Percentiles rank a stretch among this genome's conserved stretches.
Evolutionary conservation across 2,329 filamentous ascomycete species (phyloP).

Genomic region (Colletotrichum karsti): DNA sequence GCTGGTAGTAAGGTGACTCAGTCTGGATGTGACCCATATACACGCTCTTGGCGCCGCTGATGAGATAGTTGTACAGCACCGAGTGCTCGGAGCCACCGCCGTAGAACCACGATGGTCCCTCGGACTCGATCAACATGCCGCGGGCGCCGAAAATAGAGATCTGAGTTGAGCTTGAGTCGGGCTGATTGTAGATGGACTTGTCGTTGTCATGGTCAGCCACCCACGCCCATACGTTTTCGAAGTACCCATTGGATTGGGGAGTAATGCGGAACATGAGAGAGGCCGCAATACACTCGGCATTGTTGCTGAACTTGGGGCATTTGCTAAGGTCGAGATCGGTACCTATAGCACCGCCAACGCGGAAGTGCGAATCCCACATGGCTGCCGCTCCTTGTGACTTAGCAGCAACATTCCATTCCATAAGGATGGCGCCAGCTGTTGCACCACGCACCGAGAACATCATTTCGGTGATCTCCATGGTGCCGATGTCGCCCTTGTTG

Average conservation of each 20-base stretch:
- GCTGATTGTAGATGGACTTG: neutral
- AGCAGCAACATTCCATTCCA: slow-evolving; percentile 76
- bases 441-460: slow-evolving; percentile 73
- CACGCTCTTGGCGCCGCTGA: slow-evolving; percentile 49
- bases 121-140: slow-evolving; percentile 38
- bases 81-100: slow-evolving; percentile 56
- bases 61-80: slow-evolving; percentile 56
- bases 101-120: slow-evolving; percentile 42
- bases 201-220: slow-evolving; percentile 61
- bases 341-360: slow-evolving; percentile 55
- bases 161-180: slow-evolving; percentile 31
- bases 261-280: slow-evolving; percentile 60
- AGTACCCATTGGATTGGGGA: slow-evolving; percentile 52
- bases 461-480: slow-evolving; percentile 75
- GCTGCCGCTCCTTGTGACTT: slow-evolving; percentile 51
- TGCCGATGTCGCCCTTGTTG: slow-evolving; percentile 64
- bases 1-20: slow-evolving; percentile 5
- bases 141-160: slow-evolving; percentile 13
- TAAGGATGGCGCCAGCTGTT: slow-evolving; percentile 74
- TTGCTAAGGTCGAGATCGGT: slow-evolving; percentile 51
- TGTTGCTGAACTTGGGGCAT: slow-evolving; percentile 47
- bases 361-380: slow-evolving; percentile 40
- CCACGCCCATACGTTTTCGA: slow-evolving; percentile 70
- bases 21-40: slow-evolving; percentile 55
- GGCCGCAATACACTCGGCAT: slow-evolving; percentile 41